A percentile compares a stretch with the other conserved stretches of the same genome.
Evolutionary conservation across 1,139 yeast species (phyloP).

Genomic region (Saccharomyces pastorianus): DNA sequence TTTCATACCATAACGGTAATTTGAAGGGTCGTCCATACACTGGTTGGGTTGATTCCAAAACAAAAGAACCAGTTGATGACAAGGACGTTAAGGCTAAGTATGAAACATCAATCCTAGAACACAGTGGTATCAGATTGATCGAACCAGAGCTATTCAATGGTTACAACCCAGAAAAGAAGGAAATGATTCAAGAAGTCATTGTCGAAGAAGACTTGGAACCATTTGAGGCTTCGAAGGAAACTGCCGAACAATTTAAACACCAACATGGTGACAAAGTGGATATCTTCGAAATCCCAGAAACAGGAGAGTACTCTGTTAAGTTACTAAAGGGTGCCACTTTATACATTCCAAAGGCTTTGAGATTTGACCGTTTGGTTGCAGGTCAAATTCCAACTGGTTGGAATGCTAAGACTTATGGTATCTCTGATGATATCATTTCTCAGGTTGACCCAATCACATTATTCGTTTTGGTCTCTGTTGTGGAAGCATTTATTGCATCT

Average conservation of each 20-base stretch:
- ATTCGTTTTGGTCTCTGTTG: conserved; percentile 86
- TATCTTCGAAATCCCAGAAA: conserved; percentile 76
- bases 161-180: conserved; percentile 89
- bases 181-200: conserved; percentile 87
- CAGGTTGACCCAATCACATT: conserved; percentile 96
- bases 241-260: conserved; percentile 87
- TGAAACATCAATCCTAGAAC: conserved; percentile 80
- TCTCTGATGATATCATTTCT: conserved; percentile 80
- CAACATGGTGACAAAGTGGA: conserved; percentile 95
- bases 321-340: conserved; percentile 89
- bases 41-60: conserved; percentile 96
- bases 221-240: conserved; percentile 89
- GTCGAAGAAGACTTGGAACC: conserved; percentile 94
- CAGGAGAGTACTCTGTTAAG: conserved; percentile 87
- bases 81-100: conserved; percentile 86
- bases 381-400: conserved; percentile 99
- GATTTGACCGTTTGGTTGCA: conserved; percentile 92
- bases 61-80: conserved; percentile 88
- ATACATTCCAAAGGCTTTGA: conserved; percentile 89
- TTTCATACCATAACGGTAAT: conserved; percentile 87
- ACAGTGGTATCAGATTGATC: conserved; percentile 91
- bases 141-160: conserved; percentile 94
- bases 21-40: conserved; percentile 81
- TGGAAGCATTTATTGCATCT: conserved; percentile 84
- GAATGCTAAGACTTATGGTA: conserved; percentile 93